A percentile compares a stretch with the other conserved stretches of the same genome.
Conservation (phyloP, 345 rosid genomes). For the Sisymbrium irio region DNA sequence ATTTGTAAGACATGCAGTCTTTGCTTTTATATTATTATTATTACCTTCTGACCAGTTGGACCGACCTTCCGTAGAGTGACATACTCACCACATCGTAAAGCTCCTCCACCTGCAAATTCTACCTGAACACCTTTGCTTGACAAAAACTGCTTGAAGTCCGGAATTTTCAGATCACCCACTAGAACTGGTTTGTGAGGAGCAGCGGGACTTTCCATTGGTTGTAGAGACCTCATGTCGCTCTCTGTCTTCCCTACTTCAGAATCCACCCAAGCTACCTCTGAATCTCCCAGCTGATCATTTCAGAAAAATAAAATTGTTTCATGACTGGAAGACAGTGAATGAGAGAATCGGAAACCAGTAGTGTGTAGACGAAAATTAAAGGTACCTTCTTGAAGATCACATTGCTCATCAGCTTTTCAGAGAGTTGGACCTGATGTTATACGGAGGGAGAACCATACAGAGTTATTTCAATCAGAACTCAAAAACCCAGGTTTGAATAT, state of each 20-base stretch:
- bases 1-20: neutral
- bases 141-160: constrained; percentile 93
- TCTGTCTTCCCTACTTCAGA: constrained; percentile 87
- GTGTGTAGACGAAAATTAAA: neutral
- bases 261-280: constrained; percentile 93
- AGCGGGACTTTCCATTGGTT: constrained; percentile 57
- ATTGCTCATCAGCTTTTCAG: constrained; percentile 94
- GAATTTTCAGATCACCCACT: constrained; percentile 89
- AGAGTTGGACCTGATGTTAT: constrained; percentile 74
- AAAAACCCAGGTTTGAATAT: neutral
- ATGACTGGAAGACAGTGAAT: neutral
- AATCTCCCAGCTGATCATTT: constrained; percentile 69
- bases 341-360: neutral
- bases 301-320: neutral
- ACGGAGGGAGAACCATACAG: constrained; percentile 25
- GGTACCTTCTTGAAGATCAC: constrained; percentile 90
- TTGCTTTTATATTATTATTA: neutral
- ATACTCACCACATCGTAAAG: constrained; percentile 86
- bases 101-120: constrained; percentile 92
- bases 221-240: constrained; percentile 56
- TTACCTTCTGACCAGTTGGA: constrained; percentile 74
- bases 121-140: constrained; percentile 93
- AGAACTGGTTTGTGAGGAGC: constrained; percentile 82
- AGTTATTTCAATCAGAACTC: neutral
- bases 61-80: constrained; percentile 87